Conservation (phyloP, 805 yeast genomes). For the Monosporozyma servazzii region DNA sequence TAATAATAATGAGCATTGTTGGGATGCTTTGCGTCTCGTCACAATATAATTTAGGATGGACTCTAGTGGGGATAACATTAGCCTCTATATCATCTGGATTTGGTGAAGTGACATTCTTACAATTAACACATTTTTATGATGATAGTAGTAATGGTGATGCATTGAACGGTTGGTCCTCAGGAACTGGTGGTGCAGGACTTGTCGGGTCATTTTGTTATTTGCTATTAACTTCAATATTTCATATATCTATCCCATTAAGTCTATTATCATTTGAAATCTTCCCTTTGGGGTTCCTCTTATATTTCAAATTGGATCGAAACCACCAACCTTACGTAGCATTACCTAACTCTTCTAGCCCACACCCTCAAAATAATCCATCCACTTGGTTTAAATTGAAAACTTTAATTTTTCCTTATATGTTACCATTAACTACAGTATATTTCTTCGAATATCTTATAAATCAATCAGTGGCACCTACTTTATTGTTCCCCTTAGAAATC, state of each 20-base stretch:
- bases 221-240: constrained; percentile 60
- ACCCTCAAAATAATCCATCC: not conserved
- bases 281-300: constrained; percentile 45
- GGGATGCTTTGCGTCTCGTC: constrained; percentile 63
- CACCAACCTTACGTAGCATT: not conserved
- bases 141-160: constrained; percentile 31
- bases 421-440: constrained; percentile 78
- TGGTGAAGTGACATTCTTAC: constrained; percentile 85
- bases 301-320: constrained; percentile 20
- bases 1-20: constrained; percentile 49
- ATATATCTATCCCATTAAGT: constrained; percentile 44
- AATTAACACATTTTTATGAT: constrained; percentile 69
- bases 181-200: constrained; percentile 94
- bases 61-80: constrained; percentile 59
- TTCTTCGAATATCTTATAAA: constrained; percentile 80
- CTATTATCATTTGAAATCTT: constrained; percentile 48
- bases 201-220: constrained; percentile 69
- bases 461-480: constrained; percentile 86
- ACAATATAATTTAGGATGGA: constrained; percentile 24
- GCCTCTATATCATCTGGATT: constrained; percentile 83
- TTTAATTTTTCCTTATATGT: constrained; percentile 58
- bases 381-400: constrained; percentile 27
- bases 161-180: constrained; percentile 81
- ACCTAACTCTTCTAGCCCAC: not conserved
- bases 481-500: constrained; percentile 58